Conservation (phyloP, 371 early-diverging fungal genomes). For the Lichtheimia corymbifera region DNA sequence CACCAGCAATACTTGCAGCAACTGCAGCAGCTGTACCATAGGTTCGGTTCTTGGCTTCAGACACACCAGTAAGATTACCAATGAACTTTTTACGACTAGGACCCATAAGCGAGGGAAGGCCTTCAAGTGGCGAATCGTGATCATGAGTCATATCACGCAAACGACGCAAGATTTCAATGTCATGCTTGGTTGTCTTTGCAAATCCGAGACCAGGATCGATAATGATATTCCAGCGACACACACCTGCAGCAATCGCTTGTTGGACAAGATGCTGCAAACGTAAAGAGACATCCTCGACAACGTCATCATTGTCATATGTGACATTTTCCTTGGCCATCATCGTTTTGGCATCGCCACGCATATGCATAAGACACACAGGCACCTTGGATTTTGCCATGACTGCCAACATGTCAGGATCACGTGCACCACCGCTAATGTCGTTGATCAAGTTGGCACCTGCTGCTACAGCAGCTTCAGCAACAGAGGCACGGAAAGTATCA, state of each 20-base stretch:
- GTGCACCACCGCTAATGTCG: conserved; percentile 90
- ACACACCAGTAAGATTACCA: conserved; percentile 69
- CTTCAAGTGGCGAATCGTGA: conserved; percentile 55
- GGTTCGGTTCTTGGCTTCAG: conserved; percentile 73
- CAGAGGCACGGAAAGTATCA: conserved; percentile 88
- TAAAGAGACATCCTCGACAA: conserved; percentile 70
- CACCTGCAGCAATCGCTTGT: conserved; percentile 75
- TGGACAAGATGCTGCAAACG: conserved; percentile 70
- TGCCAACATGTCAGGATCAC: conserved; percentile 80
- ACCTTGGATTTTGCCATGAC: conserved; percentile 78
- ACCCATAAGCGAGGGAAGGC: conserved; percentile 87
- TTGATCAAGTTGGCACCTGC: conserved; percentile 91
- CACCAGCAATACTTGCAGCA: conserved; percentile 85
- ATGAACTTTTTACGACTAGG: conserved; percentile 89
- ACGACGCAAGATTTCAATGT: conserved; percentile 80
- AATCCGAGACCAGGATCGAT: conserved; percentile 98
- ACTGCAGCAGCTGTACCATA: conserved; percentile 96
- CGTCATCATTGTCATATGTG: conserved; percentile 71
- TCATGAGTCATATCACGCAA: conserved; percentile 62
- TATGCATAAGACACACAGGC: conserved; percentile 96
- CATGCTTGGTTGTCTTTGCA: conserved; percentile 89
- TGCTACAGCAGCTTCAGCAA: conserved; percentile 80
- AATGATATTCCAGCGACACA: conserved; percentile 94
- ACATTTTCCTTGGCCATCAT: conserved; percentile 76
- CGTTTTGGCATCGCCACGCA: conserved; percentile 91